Evolutionary conservation across 2,329 filamentous ascomycete species (phyloP).

Genomic region (Colletotrichum sp.): DNA sequence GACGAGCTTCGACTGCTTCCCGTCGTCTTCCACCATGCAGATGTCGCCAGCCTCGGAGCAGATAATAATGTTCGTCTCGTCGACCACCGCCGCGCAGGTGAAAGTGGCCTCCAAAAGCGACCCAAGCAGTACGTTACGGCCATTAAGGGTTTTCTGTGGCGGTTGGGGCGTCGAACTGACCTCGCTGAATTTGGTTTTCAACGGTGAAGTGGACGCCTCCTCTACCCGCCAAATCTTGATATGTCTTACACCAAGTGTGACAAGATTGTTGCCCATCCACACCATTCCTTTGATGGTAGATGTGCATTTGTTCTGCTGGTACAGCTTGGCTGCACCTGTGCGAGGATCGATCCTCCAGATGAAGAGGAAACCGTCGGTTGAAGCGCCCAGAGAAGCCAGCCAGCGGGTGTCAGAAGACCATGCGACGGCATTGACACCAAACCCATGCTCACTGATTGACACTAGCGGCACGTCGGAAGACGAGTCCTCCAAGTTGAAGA

Average conservation of each 20-base stretch:
- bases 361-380: conserved; percentile 93
- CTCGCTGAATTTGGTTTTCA: conserved; percentile 61
- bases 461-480: conserved; percentile 84
- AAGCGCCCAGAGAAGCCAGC: conserved; percentile 84
- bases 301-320: conserved; percentile 91
- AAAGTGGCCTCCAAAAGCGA: conserved; percentile 84
- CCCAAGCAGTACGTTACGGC: conserved; percentile 87
- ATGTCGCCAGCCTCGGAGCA: conserved; percentile 89
- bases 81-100: conserved; percentile 75
- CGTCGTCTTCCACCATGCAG: conserved; percentile 83
- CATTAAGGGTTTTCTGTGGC: conserved; percentile 74
- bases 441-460: conserved; percentile 86
- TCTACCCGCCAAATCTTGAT: conserved; percentile 93
- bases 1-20: conserved; percentile 72
- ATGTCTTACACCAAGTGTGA: conserved; percentile 90
- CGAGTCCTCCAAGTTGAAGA: conserved; percentile 84
- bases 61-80: conserved; percentile 76
- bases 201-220: conserved; percentile 66
- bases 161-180: conserved; percentile 25
- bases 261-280: conserved; percentile 84
- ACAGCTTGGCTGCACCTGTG: conserved; percentile 78
- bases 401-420: conserved; percentile 89
- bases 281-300: conserved; percentile 84
- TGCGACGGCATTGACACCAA: conserved; percentile 85
- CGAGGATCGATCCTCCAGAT: conserved; percentile 88